These are phyloP conservation scores for Cinnamomum micranthum DNA, from an alignment of 164 flowering plant species.

Conservation along the genomic window DNA sequence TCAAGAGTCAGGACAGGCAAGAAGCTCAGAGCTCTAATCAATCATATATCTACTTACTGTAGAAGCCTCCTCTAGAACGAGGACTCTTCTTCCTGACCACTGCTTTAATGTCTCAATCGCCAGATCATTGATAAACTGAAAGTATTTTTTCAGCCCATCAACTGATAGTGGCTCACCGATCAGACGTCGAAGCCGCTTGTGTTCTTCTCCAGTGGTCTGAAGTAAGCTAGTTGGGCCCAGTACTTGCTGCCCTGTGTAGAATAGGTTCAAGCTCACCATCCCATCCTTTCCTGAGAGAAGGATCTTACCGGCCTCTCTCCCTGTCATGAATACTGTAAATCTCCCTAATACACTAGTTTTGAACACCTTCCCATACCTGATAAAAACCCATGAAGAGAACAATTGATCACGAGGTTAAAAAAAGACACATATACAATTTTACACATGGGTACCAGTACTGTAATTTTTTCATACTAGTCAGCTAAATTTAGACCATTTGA, in stretches of 20 bases:
- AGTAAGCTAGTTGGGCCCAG: slow-evolving; percentile 64
- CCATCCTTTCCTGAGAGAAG: slow-evolving; percentile 63
- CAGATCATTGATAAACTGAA: slow-evolving; percentile 46
- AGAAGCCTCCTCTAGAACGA: slow-evolving; percentile 64
- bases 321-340: slow-evolving; percentile 54
- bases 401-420: not conserved
- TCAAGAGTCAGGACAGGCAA: not conserved
- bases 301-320: slow-evolving; percentile 66
- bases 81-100: slow-evolving; percentile 45
- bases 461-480: too few relatives aligned
- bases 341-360: slow-evolving; percentile 52
- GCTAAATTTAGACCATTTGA: not conserved
- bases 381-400: not conserved
- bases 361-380: slow-evolving; percentile 64
- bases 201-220: slow-evolving; percentile 51
- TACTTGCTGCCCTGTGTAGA: slow-evolving; percentile 59
- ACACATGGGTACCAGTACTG: not conserved
- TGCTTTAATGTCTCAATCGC: slow-evolving; percentile 50
- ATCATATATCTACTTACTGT: slow-evolving; percentile 25
- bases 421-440: not conserved
- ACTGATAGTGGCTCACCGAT: slow-evolving; percentile 59
- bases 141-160: slow-evolving; percentile 53
- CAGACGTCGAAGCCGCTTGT: slow-evolving; percentile 52
- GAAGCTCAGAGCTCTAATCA: not conserved
- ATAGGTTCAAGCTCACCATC: slow-evolving; percentile 60